Base-by-base conservation (phyloP, 2,329 filamentous ascomycete species). In the Diplodia corticola region DNA sequence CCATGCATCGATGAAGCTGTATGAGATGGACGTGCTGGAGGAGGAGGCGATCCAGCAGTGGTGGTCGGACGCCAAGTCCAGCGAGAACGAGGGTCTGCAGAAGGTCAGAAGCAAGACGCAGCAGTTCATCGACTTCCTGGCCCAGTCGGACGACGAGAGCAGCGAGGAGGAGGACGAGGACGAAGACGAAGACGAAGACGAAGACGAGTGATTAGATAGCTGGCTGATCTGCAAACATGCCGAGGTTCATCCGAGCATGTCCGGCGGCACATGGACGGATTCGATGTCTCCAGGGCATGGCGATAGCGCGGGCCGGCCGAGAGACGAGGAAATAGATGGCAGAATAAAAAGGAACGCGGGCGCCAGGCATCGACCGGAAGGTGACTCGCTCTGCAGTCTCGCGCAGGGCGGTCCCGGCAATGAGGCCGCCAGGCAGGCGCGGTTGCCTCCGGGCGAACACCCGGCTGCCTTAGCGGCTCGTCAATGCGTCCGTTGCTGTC, bases 1-100 rank as follows among this genome's bases (percentile, higher is more conserved):
- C 3, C 91, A 89, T 46, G 82, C 92, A 71, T 86, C 92, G 70
- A 95, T 96, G 80, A 91, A 93, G 77, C 82, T 98, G 61, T 96
- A 96, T 75, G 88, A 91, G 70, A 79, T 91, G 57, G 95, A 98
- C 70, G 84, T 96, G 17, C 80, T 97, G 1, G 92, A 97, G 75
- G 92, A 97, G 73, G 93, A 97, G 49, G 93, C 91, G 0, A 91
- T 97, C 70, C 80, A 94, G 72, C 85, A 86, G 55, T 99, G 95
- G 95, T 98, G 93, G 93, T 86, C 83, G 22, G 90, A 96, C 76
- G 83, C 85, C 78, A 83, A 88, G 73, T 89, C 90, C 5, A 84
- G 80, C 26, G 88, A 88, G 65, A 88, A 83, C 15, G 89, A 91
- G 65, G 85, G 86, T 63, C 87, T 97, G 88, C 79, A 79, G 67